These are phyloP conservation scores for Pichia sp. DNA, from an alignment of 1,139 yeast species.

Conservation along the genomic window DNA sequence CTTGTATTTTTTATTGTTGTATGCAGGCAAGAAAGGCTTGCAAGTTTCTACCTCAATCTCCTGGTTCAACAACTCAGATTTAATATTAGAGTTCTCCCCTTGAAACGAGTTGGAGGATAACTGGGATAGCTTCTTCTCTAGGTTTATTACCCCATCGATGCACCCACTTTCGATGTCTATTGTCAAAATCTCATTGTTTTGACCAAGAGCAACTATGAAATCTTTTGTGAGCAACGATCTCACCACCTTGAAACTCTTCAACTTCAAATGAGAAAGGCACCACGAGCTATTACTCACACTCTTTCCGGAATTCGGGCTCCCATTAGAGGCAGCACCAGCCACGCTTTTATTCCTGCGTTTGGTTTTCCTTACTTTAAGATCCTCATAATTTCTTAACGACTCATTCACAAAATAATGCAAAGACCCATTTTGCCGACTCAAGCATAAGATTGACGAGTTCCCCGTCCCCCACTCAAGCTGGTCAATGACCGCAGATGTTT, in stretches of 20 bases:
- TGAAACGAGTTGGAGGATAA: not conserved
- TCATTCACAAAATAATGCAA: slow-evolving; percentile 53
- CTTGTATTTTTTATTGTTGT: slow-evolving; percentile 37
- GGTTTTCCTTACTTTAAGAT: slow-evolving; percentile 5
- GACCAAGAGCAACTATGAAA: slow-evolving; percentile 7
- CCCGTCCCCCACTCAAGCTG: slow-evolving; percentile 50
- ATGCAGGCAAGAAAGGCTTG: slow-evolving; percentile 48
- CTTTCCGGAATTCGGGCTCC: not conserved
- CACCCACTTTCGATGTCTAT: slow-evolving; percentile 18
- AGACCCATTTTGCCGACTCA: slow-evolving; percentile 55
- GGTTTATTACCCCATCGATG: slow-evolving; percentile 8
- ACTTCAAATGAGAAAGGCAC: slow-evolving; percentile 33
- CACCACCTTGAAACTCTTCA: slow-evolving; percentile 7
- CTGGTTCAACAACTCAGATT: slow-evolving; percentile 25
- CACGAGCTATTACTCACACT: slow-evolving; percentile 21
- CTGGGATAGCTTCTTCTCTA: not conserved
- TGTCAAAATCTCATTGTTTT: slow-evolving; percentile 20
- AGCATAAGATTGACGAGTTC: slow-evolving; percentile 47
- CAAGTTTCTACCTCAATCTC: slow-evolving; percentile 67
- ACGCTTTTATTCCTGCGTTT: not conserved
- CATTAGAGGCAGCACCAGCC: not conserved
- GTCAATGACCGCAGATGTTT: slow-evolving; percentile 53
- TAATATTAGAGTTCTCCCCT: not conserved
- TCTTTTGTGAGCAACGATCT: slow-evolving; percentile 6
- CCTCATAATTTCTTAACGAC: slow-evolving; percentile 21